Evolutionary conservation across 352 stramenopile genomes (phyloP), one percentile per base, ranked within the genome.

Genomic region (Saprolegnia diclina): DNA sequence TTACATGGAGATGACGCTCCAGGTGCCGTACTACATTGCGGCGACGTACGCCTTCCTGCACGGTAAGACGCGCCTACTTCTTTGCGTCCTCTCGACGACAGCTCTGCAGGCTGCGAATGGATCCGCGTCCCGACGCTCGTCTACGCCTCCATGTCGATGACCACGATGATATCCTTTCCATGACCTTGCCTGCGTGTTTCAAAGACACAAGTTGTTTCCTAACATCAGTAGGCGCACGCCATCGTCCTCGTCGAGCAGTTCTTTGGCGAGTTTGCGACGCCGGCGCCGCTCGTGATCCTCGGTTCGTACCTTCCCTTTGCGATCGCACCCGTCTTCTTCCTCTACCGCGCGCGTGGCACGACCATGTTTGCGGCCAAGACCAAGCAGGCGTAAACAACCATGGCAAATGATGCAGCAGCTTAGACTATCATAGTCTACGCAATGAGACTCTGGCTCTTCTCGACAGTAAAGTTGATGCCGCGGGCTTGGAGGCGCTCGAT

Each of bases 1-100:
- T n/a, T 48, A 13, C 19, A 48, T 64, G 32, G 56, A 64, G 42
- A 64, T 64, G 22, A 35, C n/a, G 9, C 42, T 64, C 19, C 56
- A 64, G 46, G 56, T 64, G 35, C 56, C 56, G 21, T 64, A 64
- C 56, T 64, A 64, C 56, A 46, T 64, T 22, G 21, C 46, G 18
- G 56, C 56, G 19, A 64, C 46, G 16, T 64, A 64, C n/a, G 56
- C 24, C 37, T 64, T 64, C 22, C 6, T 52, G 26, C 45, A 64
- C 19, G 24, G 56, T 64, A 48, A 13, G 0, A 21, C 24, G 19
- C 26, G 4, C 14, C 7, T n/a, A 4, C 18, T 3, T 3, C 42
- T 48, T 14, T 48, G 18, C 11, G 7, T 48, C 4, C n/a, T 48
- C 3, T n/a, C 42, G 42, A 14, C 13, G 13, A 48, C 7, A 48